phyloP scores from a whole-genome alignment of 1,284 basidiomycete species.

The Ustilago shanxiensis region DNA sequence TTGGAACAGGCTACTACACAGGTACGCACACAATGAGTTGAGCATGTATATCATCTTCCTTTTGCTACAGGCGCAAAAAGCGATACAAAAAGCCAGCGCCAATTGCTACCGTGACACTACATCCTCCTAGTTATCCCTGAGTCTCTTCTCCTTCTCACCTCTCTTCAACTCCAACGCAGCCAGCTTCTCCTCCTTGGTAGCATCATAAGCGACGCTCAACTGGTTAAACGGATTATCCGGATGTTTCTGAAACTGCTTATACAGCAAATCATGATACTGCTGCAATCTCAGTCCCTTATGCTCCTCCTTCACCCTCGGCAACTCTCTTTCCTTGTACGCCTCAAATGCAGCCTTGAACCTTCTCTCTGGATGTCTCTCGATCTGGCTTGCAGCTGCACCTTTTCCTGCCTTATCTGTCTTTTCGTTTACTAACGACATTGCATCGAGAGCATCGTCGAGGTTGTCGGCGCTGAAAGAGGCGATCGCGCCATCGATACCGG shows the following conservation, averaged over 20 bases:
- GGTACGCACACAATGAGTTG: no score
- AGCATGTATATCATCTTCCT: no score
- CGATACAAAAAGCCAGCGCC: no score
- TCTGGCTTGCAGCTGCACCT: conserved; percentile 76
- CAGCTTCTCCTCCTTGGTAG: conserved; percentile 83
- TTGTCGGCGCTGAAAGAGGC: conserved; percentile 81
- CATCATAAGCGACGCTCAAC: conserved; percentile 79
- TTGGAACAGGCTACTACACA: no score
- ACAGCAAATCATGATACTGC: conserved; percentile 77
- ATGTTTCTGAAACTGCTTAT: conserved; percentile 76
- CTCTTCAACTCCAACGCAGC: conserved; percentile 76
- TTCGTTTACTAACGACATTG: conserved; percentile 87
- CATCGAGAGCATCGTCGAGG: conserved; percentile 90
- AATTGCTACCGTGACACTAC: no score
- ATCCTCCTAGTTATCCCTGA: conserved; percentile 32
- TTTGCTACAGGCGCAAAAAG: no score
- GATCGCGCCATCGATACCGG: conserved; percentile 57
- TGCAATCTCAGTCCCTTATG: conserved; percentile 85
- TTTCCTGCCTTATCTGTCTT: conserved; percentile 89
- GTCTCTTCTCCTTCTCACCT: conserved; percentile 64
- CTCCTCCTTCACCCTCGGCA: conserved; percentile 83
- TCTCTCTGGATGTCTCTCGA: conserved; percentile 95
- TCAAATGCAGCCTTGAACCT: conserved; percentile 81
- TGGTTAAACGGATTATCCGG: conserved; percentile 84
- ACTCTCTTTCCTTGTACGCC: conserved; percentile 88